These are phyloP conservation scores for Lactarius hatsudake DNA, from an alignment of 768 basidiomycete genomes.

Conservation along the genomic window DNA sequence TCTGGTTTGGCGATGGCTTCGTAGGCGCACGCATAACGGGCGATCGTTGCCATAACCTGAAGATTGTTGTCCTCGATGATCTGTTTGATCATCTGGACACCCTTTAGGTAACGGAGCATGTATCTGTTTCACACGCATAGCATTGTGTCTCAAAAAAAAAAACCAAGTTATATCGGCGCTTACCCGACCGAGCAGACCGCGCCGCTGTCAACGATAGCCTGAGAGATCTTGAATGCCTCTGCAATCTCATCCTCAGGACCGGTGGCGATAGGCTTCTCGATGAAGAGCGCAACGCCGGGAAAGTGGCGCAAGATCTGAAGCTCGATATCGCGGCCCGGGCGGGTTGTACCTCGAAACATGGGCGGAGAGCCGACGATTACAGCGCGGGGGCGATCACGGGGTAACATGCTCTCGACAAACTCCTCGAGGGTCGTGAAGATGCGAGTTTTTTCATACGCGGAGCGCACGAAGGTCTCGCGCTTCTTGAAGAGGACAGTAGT, in stretches of 20 bases:
- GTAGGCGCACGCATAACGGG: constrained; percentile 90
- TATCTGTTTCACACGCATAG: constrained; percentile 48
- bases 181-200: constrained; percentile 89
- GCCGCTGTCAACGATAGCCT: constrained; percentile 62
- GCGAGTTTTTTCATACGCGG: constrained; percentile 87
- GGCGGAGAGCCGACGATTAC: constrained; percentile 92
- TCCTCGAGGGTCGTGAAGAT: constrained; percentile 84
- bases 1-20: constrained; percentile 75
- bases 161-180: constrained; percentile 28
- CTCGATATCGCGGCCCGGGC: constrained; percentile 81
- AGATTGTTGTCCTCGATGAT: constrained; percentile 93
- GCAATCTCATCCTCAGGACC: constrained; percentile 66
- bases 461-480: constrained; percentile 88
- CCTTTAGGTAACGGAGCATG: constrained; percentile 92
- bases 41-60: constrained; percentile 93
- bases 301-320: constrained; percentile 82
- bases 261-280: constrained; percentile 91
- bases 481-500: constrained; percentile 80
- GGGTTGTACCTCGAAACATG: constrained; percentile 80
- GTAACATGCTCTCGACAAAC: constrained; percentile 67
- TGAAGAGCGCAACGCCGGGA: constrained; percentile 84
- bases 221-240: constrained; percentile 68
- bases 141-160: neutral
- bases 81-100: constrained; percentile 94
- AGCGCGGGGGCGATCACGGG: constrained; percentile 69